These are phyloP conservation scores for Cutaneotrichosporon curvatum DNA, from an alignment of 1,284 basidiomycete genomes.

Conservation along the genomic window DNA sequence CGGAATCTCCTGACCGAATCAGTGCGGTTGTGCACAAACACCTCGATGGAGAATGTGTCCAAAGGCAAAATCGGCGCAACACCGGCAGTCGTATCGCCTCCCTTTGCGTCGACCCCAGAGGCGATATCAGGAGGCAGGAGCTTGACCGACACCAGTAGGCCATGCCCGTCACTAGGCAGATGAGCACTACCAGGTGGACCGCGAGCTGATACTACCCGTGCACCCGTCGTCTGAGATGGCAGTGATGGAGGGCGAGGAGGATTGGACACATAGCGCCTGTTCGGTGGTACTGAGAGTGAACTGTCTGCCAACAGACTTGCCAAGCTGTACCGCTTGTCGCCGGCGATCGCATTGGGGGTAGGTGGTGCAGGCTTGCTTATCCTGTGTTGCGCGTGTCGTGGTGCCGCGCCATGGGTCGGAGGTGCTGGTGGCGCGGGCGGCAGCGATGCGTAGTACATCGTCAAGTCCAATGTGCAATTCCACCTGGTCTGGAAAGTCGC, in stretches of 20 bases:
- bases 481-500: constrained; percentile 68
- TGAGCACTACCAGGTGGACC: neutral
- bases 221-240: constrained; percentile 7
- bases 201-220: neutral
- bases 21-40: constrained; percentile 83
- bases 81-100: neutral
- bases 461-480: constrained; percentile 78
- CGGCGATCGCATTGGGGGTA: constrained; percentile 37
- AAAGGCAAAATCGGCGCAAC: constrained; percentile 56
- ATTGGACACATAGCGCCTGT: constrained; percentile 9
- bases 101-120: neutral
- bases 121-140: constrained; percentile 45
- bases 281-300: neutral
- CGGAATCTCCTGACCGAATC: constrained; percentile 68
- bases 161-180: constrained; percentile 17
- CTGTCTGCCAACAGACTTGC: constrained; percentile 28
- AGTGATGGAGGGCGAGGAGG: constrained; percentile 9
- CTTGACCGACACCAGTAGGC: constrained; percentile 64
- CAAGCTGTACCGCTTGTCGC: constrained; percentile 44
- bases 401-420: constrained; percentile 3
- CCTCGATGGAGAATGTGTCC: constrained; percentile 71
- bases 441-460: constrained; percentile 42
- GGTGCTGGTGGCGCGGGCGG: constrained; percentile 17
- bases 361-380: constrained; percentile 9
- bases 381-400: constrained; percentile 5